These are phyloP conservation scores for Botrytis sinoallii DNA, from an alignment of 2,329 filamentous ascomycete species.

Conservation along the genomic window DNA sequence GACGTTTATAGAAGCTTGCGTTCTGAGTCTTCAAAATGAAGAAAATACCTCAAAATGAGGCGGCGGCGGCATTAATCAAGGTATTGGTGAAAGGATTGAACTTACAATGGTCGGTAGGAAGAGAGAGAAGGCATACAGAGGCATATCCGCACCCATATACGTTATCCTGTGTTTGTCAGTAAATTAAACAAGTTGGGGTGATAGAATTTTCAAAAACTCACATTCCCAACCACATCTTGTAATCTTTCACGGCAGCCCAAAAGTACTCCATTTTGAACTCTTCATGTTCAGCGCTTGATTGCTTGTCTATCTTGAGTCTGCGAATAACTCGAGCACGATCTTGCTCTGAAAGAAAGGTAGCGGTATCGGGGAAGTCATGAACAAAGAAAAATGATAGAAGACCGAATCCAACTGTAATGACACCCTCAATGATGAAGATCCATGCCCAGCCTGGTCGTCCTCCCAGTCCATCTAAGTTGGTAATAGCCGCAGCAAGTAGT, in stretches of 20 bases:
- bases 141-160: conserved; percentile 66
- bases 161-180: too few relatives aligned
- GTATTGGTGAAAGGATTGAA: neutral
- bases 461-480: conserved; percentile 44
- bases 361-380: conserved; percentile 45
- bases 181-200: too few relatives aligned
- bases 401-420: conserved; percentile 44
- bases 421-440: conserved; percentile 52
- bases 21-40: neutral
- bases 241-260: conserved; percentile 72
- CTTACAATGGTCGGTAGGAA: conserved; percentile 72
- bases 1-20: neutral
- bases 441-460: conserved; percentile 47
- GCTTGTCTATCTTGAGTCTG: conserved; percentile 67
- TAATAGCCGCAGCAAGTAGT: conserved; percentile 45
- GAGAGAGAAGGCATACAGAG: conserved; percentile 72
- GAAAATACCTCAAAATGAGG: neutral
- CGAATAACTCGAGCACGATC: conserved; percentile 70
- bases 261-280: conserved; percentile 71
- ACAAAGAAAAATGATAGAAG: conserved; percentile 25
- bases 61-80: neutral
- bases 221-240: conserved; percentile 70
- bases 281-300: conserved; percentile 71
- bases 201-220: too few relatives aligned
- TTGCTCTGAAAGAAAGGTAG: conserved; percentile 65